These are phyloP conservation scores for Viola pubescens DNA, from an alignment of 441 rosid species.

Conservation along the genomic window DNA sequence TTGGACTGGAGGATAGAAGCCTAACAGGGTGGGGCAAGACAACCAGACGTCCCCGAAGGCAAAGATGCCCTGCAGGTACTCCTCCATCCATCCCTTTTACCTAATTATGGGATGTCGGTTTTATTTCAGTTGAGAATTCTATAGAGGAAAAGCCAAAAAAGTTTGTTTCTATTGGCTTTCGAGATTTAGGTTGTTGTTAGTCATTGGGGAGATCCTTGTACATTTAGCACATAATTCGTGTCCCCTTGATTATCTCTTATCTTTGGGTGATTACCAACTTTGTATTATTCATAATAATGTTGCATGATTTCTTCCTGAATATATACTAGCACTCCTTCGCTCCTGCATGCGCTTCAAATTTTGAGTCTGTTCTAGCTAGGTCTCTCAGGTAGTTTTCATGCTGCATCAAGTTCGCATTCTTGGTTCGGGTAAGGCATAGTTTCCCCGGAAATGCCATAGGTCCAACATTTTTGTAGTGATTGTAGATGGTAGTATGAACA, in stretches of 20 bases:
- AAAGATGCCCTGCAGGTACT: slow-evolving; percentile 83
- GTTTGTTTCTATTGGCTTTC: slow-evolving; percentile 18
- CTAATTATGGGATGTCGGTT: slow-evolving; percentile 26
- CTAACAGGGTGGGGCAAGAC: slow-evolving; percentile 95
- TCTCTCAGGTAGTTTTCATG: neutral
- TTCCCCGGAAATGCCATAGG: too few relatives aligned
- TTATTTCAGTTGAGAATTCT: slow-evolving; percentile 20
- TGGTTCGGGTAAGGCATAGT: too few relatives aligned
- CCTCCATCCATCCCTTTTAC: slow-evolving; percentile 47
- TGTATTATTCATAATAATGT: slow-evolving; percentile 43
- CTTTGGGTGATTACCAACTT: slow-evolving; percentile 34
- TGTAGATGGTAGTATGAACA: too few relatives aligned
- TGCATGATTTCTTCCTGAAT: slow-evolving; percentile 38
- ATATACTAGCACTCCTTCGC: slow-evolving; percentile 12
- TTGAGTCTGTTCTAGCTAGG: neutral
- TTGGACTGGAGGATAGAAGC: slow-evolving; percentile 68
- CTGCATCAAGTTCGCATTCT: neutral
- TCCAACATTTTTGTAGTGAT: too few relatives aligned
- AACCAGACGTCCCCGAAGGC: slow-evolving; percentile 83
- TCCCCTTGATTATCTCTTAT: slow-evolving; percentile 28
- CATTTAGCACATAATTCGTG: slow-evolving; percentile 37
- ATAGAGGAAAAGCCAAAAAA: slow-evolving; percentile 26
- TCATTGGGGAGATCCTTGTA: slow-evolving; percentile 35
- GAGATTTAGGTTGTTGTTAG: slow-evolving; percentile 25
- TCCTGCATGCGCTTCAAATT: slow-evolving; percentile 9